phyloP scores from a whole-genome alignment of 352 stramenopile genomes.

The Phytophthora palmivora region DNA sequence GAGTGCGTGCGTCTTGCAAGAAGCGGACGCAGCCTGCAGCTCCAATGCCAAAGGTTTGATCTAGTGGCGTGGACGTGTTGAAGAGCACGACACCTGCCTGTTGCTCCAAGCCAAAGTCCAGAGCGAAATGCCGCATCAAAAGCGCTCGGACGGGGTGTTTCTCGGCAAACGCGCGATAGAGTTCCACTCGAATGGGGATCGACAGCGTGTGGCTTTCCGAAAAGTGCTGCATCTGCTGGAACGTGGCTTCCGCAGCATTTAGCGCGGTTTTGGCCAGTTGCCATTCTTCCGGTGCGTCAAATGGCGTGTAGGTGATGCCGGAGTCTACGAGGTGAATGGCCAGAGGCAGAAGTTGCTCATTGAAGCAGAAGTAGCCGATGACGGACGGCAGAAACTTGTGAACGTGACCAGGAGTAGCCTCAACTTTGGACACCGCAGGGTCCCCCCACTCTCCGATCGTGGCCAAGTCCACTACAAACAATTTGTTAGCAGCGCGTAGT shows the following conservation, averaged over 20 bases:
- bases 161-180: constrained; percentile 41
- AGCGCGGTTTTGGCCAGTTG: constrained; percentile 57
- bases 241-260: constrained; percentile 49
- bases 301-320: constrained; percentile 52
- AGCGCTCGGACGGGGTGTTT: constrained; percentile 46
- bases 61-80: constrained; percentile 45
- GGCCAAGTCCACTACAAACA: constrained; percentile 51
- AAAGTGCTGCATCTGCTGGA: constrained; percentile 66
- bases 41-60: constrained; percentile 56
- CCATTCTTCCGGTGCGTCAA: constrained; percentile 50
- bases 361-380: constrained; percentile 52
- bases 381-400: constrained; percentile 53
- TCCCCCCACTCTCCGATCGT: constrained; percentile 40
- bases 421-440: constrained; percentile 15
- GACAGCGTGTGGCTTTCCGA: constrained; percentile 55
- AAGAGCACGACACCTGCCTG: constrained; percentile 47
- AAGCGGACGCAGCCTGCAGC: constrained; percentile 40
- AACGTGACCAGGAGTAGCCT: constrained; percentile 2
- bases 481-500: constrained; percentile 26
- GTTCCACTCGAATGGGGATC: constrained; percentile 56
- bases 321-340: constrained; percentile 54
- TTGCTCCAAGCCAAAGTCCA: constrained; percentile 52
- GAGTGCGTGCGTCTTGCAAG: constrained; percentile 28
- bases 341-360: constrained; percentile 47
- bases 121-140: constrained; percentile 41